Percentiles rank a stretch among this genome's conserved stretches.
Conservation (phyloP, 2,329 filamentous ascomycete genomes). For the Colletotrichum eleusines region DNA sequence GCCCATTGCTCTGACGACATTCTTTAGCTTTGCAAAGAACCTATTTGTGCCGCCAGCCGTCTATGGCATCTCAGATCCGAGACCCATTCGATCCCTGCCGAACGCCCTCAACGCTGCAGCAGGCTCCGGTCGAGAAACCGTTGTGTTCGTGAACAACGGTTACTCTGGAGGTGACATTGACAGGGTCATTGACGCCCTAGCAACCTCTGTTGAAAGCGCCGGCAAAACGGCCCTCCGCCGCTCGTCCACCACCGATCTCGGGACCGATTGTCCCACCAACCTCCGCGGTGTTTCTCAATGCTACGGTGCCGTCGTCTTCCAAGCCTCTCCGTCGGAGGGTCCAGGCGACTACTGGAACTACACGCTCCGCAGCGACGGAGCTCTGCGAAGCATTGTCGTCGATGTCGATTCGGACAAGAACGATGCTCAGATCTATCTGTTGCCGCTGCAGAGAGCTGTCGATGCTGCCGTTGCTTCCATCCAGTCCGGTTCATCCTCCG, state of each 20-base stretch:
- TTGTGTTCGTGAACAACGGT: slow-evolving; percentile 85
- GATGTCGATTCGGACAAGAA: slow-evolving; percentile 75
- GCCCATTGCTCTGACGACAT: slow-evolving; percentile 68
- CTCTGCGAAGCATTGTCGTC: slow-evolving; percentile 74
- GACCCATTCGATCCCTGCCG: slow-evolving; percentile 72
- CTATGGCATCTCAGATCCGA: slow-evolving; percentile 77
- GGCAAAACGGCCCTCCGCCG: slow-evolving; percentile 69
- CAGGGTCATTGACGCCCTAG: slow-evolving; percentile 73
- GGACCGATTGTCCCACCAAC: slow-evolving; percentile 71
- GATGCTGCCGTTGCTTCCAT: slow-evolving; percentile 76
- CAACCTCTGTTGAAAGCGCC: slow-evolving; percentile 65
- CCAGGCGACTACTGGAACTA: slow-evolving; percentile 82
- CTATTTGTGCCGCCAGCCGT: slow-evolving; percentile 83
- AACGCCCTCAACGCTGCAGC: slow-evolving; percentile 71
- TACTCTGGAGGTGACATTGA: slow-evolving; percentile 77
- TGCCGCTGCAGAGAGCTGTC: slow-evolving; percentile 84
- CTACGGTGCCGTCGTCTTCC: slow-evolving; percentile 80
- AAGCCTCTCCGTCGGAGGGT: slow-evolving; percentile 80
- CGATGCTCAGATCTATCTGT: slow-evolving; percentile 79
- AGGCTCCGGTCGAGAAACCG: slow-evolving; percentile 70
- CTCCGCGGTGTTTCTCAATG: slow-evolving; percentile 77
- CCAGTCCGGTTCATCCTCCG: slow-evolving; percentile 52
- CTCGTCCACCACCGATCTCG: slow-evolving; percentile 67
- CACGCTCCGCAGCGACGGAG: slow-evolving; percentile 81
- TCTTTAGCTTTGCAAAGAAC: slow-evolving; percentile 80